Conservation (phyloP, 2,329 filamentous ascomycete genomes). For the Pyrenophora seminiperda region DNA sequence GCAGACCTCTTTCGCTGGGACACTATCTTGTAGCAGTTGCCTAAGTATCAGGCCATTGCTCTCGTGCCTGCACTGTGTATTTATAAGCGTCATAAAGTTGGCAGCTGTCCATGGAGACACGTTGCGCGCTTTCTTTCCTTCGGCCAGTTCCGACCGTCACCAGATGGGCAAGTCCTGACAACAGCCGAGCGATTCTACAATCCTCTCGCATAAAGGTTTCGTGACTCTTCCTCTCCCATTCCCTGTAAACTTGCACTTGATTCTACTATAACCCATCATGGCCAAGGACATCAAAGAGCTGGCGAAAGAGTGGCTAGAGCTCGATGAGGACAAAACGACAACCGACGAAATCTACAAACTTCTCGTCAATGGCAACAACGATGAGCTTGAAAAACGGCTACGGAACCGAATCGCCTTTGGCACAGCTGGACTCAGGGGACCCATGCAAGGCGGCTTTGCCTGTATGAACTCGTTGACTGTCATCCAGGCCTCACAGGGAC, state of each 20-base stretch:
- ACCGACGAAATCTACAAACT: constrained; percentile 60
- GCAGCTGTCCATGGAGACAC: constrained; percentile 13
- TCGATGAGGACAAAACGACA: constrained; percentile 61
- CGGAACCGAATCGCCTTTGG: constrained; percentile 64
- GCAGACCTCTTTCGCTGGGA: neutral
- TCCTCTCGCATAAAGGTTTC: constrained; percentile 1
- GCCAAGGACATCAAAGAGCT: constrained; percentile 49
- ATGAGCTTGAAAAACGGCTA: constrained; percentile 60
- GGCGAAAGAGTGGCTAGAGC: constrained; percentile 62
- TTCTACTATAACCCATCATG: constrained; percentile 25
- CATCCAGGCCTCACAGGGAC: constrained; percentile 68
- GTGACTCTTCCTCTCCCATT: neutral
- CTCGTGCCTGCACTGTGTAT: neutral
- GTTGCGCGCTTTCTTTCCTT: constrained; percentile 10
- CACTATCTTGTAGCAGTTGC: neutral
- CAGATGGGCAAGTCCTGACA: constrained; percentile 28
- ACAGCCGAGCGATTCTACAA: constrained; percentile 7
- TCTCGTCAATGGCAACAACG: constrained; percentile 51
- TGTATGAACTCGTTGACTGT: constrained; percentile 65
- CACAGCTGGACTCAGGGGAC: constrained; percentile 66
- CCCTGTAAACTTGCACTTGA: neutral
- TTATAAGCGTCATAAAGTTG: neutral
- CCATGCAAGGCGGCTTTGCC: constrained; percentile 69
- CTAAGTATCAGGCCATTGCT: neutral
- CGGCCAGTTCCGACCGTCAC: constrained; percentile 39